Evolutionary conservation across 192 early-diverging fungal genomes (phyloP).

Genomic region (Backusella westeae): DNA sequence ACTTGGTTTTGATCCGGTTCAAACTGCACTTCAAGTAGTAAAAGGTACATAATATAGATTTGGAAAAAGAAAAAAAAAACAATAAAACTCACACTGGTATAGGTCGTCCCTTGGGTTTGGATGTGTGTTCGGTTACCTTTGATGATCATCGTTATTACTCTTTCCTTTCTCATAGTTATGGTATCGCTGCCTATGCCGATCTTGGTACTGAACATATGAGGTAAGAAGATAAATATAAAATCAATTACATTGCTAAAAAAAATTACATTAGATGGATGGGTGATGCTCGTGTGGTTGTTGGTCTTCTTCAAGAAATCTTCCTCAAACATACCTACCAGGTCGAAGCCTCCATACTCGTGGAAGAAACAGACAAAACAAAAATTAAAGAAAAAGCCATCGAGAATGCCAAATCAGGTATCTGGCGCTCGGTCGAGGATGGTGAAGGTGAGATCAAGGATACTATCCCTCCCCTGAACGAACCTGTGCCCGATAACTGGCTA

Average conservation of each 20-base stretch:
- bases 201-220: conserved; percentile 49
- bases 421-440: background rate
- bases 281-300: conserved; percentile 44
- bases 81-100: background rate
- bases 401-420: background rate
- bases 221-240: background rate
- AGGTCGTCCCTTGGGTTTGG: conserved; percentile 39
- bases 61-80: too few relatives aligned
- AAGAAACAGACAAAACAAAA: conserved; percentile 34
- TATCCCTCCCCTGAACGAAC: conserved; percentile 23
- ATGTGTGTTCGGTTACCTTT: conserved; percentile 55
- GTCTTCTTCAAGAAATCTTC: conserved; percentile 43
- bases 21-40: conserved; percentile 37
- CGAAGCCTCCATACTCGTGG: conserved; percentile 42
- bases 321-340: conserved; percentile 35
- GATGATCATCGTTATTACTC: conserved; percentile 47
- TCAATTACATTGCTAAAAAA: background rate
- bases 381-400: conserved; percentile 34
- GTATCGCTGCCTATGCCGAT: conserved; percentile 56
- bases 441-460: conserved; percentile 9
- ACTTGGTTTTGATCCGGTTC: conserved; percentile 31
- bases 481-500: conserved; percentile 37
- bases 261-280: conserved; percentile 47
- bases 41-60: conserved; percentile 28
- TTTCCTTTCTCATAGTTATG: conserved; percentile 54